These are phyloP conservation scores for Pachysandra terminalis DNA, from an alignment of 164 flowering plant genomes.

Conservation along the genomic window DNA sequence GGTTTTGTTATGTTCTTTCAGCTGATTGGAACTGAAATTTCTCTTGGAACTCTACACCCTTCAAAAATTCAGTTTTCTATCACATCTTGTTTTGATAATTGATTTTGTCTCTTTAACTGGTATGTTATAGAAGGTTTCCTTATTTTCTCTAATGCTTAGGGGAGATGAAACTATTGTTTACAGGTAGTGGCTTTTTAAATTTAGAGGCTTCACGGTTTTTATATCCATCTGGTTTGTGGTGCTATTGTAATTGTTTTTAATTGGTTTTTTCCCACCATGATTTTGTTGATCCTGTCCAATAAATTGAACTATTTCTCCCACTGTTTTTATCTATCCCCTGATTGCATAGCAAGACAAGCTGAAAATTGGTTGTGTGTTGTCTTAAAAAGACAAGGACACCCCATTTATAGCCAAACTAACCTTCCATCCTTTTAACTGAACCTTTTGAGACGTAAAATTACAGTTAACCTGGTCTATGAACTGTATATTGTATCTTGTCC, in stretches of 20 bases:
- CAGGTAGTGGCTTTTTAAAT: neutral
- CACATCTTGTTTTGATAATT: neutral
- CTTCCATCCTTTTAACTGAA: neutral
- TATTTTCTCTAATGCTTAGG: neutral
- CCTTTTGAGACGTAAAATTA: neutral
- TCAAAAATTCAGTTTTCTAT: too few relatives aligned
- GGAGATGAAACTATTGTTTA: neutral
- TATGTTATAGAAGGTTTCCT: neutral
- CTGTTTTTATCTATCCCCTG: neutral
- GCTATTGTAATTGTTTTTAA: neutral
- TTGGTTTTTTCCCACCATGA: neutral
- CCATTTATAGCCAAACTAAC: neutral
- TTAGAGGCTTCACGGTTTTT: neutral
- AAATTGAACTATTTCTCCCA: neutral
- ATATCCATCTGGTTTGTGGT: neutral
- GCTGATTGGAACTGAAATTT: neutral
- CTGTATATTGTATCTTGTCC: neutral
- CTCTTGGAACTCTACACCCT: neutral
- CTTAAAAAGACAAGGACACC: neutral
- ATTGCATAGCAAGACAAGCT: neutral
- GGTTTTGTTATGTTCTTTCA: constrained; percentile 34
- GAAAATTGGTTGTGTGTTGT: neutral
- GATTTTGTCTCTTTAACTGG: neutral
- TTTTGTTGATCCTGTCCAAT: too few relatives aligned
- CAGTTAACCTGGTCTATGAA: neutral